Base-by-base conservation (phyloP, 805 yeast genomes). In the Wickerhamiella bombiphila region DNA sequence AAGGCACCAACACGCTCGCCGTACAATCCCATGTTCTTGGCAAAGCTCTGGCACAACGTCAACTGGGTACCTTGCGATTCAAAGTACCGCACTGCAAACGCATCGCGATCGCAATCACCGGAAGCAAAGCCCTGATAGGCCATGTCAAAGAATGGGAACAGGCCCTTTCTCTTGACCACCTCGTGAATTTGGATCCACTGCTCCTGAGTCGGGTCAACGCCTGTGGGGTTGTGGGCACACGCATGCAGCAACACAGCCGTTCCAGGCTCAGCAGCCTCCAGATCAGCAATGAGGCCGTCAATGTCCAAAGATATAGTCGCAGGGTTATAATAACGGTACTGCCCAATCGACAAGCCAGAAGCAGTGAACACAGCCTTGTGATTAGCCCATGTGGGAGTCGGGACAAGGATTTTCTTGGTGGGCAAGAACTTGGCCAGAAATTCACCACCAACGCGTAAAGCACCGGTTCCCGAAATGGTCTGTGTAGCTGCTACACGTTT, bases 141-240 rank as follows among this genome's bases (percentile, higher is more conserved):
- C 75, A 79, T 75, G 64, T 86, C 97, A 44, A 86, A 72, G 55
- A 88, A 66, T 29, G 94, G 93, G 58, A 80, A 69, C 51, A 81
- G 70, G 32, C 68, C 62, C 55, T 72, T 70, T 35, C 64, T 57
- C 49, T 69, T 61, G 29, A 80, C 55, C 24, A 76, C 72, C 35
- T 76, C 72, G 50, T 80, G 65, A 29, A 88, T 80, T 56, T 69
- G 60, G 43, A 69, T 66, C 95, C 94, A 85, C 56, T 86, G 82
- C 45, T 73, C 80, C 20, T 62, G 59, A 14, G 82, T 73, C 43
- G 93, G 91, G 56, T 86, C 96, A 57, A 86, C 74, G 46, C 96
- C 97, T 15, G 96, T 88, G 39, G 97, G 97, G 66, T 86, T 88
- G 65, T 86, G 96, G 53, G 95, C 91, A 57, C 95, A 85, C 6